Conservation (phyloP, 768 basidiomycete genomes). For the Sarcomyxa edulis region DNA sequence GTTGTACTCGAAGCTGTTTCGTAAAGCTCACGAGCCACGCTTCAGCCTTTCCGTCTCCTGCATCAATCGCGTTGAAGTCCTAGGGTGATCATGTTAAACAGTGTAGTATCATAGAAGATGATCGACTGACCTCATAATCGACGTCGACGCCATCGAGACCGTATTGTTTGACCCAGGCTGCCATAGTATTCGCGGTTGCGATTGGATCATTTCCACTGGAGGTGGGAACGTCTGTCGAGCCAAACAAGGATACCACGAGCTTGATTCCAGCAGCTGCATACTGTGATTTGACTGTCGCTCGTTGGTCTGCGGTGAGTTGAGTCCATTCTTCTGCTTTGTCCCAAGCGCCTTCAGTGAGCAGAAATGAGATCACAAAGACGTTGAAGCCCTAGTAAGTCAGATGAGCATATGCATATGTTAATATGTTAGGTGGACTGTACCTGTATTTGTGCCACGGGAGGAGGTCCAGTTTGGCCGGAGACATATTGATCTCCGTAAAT, state of each 20-base stretch:
- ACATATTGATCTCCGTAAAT: constrained; percentile 38
- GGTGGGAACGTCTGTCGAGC: constrained; percentile 53
- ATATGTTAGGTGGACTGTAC: no score
- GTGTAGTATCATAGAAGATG: no score
- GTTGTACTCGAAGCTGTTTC: constrained; percentile 38
- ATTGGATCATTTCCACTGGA: constrained; percentile 56
- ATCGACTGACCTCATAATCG: constrained; percentile 50
- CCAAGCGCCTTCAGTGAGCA: constrained; percentile 48
- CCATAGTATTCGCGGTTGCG: constrained; percentile 56
- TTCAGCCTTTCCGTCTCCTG: constrained; percentile 49
- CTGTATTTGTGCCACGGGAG: constrained; percentile 36
- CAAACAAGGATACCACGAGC: constrained; percentile 62
- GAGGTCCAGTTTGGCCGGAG: constrained; percentile 41
- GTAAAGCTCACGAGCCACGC: constrained; percentile 53
- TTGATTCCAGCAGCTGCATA: constrained; percentile 56
- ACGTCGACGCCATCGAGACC: constrained; percentile 68
- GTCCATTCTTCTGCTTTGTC: constrained; percentile 61
- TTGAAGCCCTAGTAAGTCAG: constrained; percentile 43
- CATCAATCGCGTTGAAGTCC: constrained; percentile 57
- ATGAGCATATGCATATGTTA: not conserved
- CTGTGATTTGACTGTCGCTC: constrained; percentile 41
- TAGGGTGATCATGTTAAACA: no score
- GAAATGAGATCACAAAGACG: constrained; percentile 53
- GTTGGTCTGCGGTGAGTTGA: constrained; percentile 34
- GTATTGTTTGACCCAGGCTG: constrained; percentile 58